phyloP scores from a whole-genome alignment of 768 basidiomycete genomes.

The Auricularia sp. region DNA sequence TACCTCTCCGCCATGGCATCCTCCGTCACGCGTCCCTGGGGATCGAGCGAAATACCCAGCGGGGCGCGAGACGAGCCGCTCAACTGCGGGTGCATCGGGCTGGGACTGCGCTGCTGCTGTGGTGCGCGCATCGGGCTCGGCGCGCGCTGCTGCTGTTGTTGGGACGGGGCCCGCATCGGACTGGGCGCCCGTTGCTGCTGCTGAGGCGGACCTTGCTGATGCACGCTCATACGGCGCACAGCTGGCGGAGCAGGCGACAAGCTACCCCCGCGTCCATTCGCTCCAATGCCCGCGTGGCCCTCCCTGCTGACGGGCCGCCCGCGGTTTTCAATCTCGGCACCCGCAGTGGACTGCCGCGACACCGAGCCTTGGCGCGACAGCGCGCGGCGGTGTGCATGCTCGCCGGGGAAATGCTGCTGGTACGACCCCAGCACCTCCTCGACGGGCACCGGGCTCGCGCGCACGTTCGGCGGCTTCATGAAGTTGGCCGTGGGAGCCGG shows the following conservation, averaged over 20 bases:
- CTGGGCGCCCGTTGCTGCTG: not conserved
- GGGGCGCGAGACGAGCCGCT: conserved; percentile 5
- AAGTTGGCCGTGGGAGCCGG: conserved; percentile 69
- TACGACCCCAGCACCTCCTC: conserved; percentile 70
- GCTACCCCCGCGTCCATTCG: conserved; percentile 36
- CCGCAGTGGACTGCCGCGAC: not conserved
- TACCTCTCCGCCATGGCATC: conserved; percentile 62
- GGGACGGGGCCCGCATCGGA: not conserved
- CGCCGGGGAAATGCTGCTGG: conserved; percentile 80
- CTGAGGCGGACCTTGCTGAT: not conserved
- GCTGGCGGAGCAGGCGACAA: conserved; percentile 28
- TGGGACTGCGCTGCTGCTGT: conserved; percentile 43
- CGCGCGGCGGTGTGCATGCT: conserved; percentile 21
- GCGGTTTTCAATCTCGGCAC: conserved; percentile 26
- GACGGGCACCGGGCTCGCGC: conserved; percentile 39
- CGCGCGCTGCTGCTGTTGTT: conserved; percentile 11
- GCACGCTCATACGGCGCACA: not conserved
- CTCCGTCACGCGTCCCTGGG: conserved; percentile 66
- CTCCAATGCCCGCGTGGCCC: conserved; percentile 77
- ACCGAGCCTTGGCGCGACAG: conserved; percentile 1
- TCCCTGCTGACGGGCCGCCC: conserved; percentile 46
- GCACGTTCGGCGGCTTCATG: conserved; percentile 50
- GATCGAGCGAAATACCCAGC: conserved; percentile 77
- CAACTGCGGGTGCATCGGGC: conserved; percentile 40
- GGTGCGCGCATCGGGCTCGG: conserved; percentile 15